Base-by-base conservation (phyloP, 768 basidiomycete species). In the Cyathus striatus region DNA sequence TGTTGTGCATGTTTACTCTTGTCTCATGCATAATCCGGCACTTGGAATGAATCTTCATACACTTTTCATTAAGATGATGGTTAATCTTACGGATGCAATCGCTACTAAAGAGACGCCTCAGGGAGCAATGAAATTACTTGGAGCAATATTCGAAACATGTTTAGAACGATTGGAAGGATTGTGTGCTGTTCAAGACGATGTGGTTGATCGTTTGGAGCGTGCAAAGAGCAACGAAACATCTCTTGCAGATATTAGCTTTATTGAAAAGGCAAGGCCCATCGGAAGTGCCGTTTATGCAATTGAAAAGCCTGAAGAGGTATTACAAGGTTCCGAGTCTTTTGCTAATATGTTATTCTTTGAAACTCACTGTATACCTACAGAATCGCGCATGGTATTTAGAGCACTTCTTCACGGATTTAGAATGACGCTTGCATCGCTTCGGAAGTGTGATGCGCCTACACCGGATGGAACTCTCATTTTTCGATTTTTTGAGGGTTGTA, bases 21-120 rank as follows among this genome's bases (percentile, higher is more conserved):
- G 83, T 38, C 81, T 90, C 56, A 78, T 96, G 39, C 95, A 97
- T 64, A 92, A 96, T 56, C 78, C 89, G 2, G 81, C 87, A 16
- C 76, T 94, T 36, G 75, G 80, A 6, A 82, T 77, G 51, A 82
- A 78, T 43, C 79, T 94, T 24, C 93, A 97, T 56, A 90, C 89
- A 10, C 74, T 97, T 58, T 90, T 89, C 49, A 86, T 87, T 41
- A 98, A 97, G 63, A 83, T 96, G 66, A 83, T 97, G 60, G 87
- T 92, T 55, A 88, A 87, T 48, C 74, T 96, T 38, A 77, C 89
- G 33, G 96, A 98, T 43, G 76, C 81, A 36, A 83, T 97, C 33
- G 65, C 86, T 18, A 64, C 74, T 23, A 93, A 95, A 61, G 86
- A 85, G 38, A 79, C 82, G 1, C 68, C 77, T 18, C 72, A 77